Conservation (phyloP, 768 basidiomycete genomes). For the Cystobasidium tubakii region DNA sequence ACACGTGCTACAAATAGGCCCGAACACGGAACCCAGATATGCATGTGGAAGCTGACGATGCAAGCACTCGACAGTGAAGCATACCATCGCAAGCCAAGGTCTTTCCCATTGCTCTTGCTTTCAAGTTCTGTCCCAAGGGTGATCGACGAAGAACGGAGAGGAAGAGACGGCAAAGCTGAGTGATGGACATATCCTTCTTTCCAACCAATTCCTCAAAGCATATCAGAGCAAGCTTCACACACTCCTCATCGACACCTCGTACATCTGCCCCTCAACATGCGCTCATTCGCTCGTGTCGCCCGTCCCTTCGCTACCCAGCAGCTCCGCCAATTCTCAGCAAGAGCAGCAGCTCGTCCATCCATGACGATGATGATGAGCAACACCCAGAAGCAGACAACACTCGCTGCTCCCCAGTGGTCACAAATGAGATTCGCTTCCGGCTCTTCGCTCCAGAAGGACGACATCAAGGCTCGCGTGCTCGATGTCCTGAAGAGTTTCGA, state of each 20-base stretch:
- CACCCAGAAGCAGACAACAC: too few relatives aligned
- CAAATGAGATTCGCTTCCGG: conserved; percentile 59
- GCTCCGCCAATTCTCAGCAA: conserved; percentile 10
- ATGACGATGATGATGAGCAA: neutral
- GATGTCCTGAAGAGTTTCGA: conserved; percentile 83
- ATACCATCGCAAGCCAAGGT: too few relatives aligned
- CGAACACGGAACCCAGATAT: too few relatives aligned
- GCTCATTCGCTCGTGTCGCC: conserved; percentile 31
- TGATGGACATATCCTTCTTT: too few relatives aligned
- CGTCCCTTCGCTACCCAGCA: conserved; percentile 11
- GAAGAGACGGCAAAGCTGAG: neutral
- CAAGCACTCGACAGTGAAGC: too few relatives aligned
- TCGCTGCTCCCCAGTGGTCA: neutral
- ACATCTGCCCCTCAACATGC: neutral
- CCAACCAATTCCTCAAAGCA: too few relatives aligned
- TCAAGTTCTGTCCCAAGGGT: too few relatives aligned
- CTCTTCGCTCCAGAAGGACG: conserved; percentile 61
- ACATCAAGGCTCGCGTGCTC: conserved; percentile 67
- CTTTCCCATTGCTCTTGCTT: too few relatives aligned
- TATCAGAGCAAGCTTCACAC: neutral
- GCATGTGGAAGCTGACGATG: too few relatives aligned
- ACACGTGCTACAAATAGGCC: too few relatives aligned
- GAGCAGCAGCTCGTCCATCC: conserved; percentile 16
- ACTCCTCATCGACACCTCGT: neutral
- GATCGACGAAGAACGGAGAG: neutral